Percentiles rank a stretch among this genome's conserved stretches.
Evolutionary conservation across 2,329 filamentous ascomycete species (phyloP).

Genomic region (Penicillium fuscoglaucum): DNA sequence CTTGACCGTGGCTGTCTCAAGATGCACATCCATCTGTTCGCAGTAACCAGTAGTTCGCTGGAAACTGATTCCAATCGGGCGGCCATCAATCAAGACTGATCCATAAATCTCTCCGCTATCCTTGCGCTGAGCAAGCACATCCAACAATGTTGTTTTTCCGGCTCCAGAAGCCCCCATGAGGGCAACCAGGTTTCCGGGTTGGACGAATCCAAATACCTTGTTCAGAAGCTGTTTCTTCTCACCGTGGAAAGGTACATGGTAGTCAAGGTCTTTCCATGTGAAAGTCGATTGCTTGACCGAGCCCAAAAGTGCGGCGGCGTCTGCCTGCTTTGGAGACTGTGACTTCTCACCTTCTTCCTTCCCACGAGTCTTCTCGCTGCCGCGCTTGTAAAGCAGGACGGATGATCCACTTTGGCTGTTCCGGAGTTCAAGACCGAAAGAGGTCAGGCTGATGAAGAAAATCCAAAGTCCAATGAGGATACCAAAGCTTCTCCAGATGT

Average conservation of each 20-base stretch:
- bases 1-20: constrained; percentile 62
- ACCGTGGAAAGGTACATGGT: constrained; percentile 55
- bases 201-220: constrained; percentile 68
- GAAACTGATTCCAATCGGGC: constrained; percentile 47
- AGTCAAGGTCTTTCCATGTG: constrained; percentile 82
- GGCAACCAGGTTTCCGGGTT: constrained; percentile 72
- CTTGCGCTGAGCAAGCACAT: constrained; percentile 46
- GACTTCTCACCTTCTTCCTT: neutral
- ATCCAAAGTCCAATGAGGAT: constrained; percentile 74
- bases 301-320: constrained; percentile 34
- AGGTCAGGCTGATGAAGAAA: constrained; percentile 72
- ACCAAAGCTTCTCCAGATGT: constrained; percentile 71
- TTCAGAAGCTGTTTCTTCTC: constrained; percentile 54
- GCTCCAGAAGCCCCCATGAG: constrained; percentile 84
- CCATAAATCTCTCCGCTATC: constrained; percentile 46
- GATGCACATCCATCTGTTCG: constrained; percentile 66
- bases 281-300: constrained; percentile 68
- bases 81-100: constrained; percentile 46
- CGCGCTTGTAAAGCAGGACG: constrained; percentile 36
- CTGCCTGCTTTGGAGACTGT: neutral
- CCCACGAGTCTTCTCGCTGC: constrained; percentile 24
- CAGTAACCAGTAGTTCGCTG: constrained; percentile 54
- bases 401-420: constrained; percentile 35
- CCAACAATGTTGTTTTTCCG: constrained; percentile 50
- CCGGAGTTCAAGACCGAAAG: constrained; percentile 68